Evolutionary conservation across 805 yeast genomes (phyloP).

Genomic region (Kodamaea kaohsiungensis): DNA sequence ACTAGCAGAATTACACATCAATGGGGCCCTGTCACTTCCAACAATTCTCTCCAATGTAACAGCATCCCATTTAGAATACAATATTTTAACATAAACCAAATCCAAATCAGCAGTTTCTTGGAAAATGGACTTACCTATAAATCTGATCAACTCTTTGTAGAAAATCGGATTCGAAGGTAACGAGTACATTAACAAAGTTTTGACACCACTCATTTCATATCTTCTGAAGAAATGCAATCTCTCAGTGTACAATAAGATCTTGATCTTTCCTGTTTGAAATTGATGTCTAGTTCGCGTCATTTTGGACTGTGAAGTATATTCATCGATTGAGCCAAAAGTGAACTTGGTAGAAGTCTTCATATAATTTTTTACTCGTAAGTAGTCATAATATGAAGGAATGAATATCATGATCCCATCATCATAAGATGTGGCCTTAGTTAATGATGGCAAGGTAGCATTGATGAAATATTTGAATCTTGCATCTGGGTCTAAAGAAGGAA

Average conservation of each 20-base stretch:
- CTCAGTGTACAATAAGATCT: constrained; percentile 86
- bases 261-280: constrained; percentile 61
- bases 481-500: constrained; percentile 71
- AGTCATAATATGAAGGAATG: constrained; percentile 87
- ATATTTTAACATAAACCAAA: constrained; percentile 49
- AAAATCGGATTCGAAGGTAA: constrained; percentile 84
- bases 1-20: constrained; percentile 64
- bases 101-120: constrained; percentile 51
- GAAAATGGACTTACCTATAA: constrained; percentile 63
- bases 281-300: constrained; percentile 68
- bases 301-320: constrained; percentile 75
- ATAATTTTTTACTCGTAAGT: constrained; percentile 72
- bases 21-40: constrained; percentile 71
- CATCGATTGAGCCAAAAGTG: constrained; percentile 73
- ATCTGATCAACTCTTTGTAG: constrained; percentile 72
- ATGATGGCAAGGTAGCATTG: constrained; percentile 70
- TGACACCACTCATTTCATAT: constrained; percentile 81
- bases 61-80: constrained; percentile 81
- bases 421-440: constrained; percentile 58
- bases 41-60: constrained; percentile 79
- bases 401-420: constrained; percentile 78
- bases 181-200: constrained; percentile 77
- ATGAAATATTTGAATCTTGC: constrained; percentile 80
- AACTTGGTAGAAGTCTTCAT: constrained; percentile 62
- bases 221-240: constrained; percentile 91